Evolutionary conservation across 257 asterid species (phyloP), one percentile per base, ranked within the genome.

Genomic region (Prunella vulgaris): DNA sequence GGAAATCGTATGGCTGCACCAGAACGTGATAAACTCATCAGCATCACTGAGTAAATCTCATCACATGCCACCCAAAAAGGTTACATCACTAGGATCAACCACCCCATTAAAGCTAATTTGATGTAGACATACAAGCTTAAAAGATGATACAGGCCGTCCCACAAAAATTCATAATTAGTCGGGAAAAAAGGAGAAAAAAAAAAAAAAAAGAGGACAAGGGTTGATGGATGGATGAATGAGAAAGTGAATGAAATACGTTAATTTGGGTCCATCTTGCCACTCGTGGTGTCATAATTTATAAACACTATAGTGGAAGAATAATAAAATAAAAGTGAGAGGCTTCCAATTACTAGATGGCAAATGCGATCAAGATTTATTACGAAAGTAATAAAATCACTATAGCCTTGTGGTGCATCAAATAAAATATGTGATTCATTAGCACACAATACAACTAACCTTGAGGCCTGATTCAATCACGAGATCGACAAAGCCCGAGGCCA

Each of bases 391-490:
- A 28, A 62, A 64, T 12, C 9, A 35, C 20, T 18, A 30, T 46
- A 72, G 40, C 51, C 30, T 22, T 24, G 32, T n/a, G 42, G 18
- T 12, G 56, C 30, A 64, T 72, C 46, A 7, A 60, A 40, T 27
- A 27, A 38, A 15, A 44, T 25, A 5, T 24, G 56, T 14, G 57
- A 25, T 54, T 24, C 4, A 9, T 62, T 18, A 52, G 18, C 27
- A 69, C 7, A 49, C 57, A 74, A 40, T 28, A 56, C 32, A 63
- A 7, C 84, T 59, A 70, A 89, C 99, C 97, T 91, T 91, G 64
- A 94, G 97, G 71, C 99, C 97, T 13, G 97, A 85, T 76, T 94
- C 99, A 48, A 91, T 70, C 66, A 94, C 99, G 18, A 94, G 89
- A 82, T 94, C 99, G 12, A 94, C 99, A 70, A 56, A 79, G 66